Base-by-base conservation (phyloP, 169 alveolate genomes). In the Plasmodium gallinaceum region DNA sequence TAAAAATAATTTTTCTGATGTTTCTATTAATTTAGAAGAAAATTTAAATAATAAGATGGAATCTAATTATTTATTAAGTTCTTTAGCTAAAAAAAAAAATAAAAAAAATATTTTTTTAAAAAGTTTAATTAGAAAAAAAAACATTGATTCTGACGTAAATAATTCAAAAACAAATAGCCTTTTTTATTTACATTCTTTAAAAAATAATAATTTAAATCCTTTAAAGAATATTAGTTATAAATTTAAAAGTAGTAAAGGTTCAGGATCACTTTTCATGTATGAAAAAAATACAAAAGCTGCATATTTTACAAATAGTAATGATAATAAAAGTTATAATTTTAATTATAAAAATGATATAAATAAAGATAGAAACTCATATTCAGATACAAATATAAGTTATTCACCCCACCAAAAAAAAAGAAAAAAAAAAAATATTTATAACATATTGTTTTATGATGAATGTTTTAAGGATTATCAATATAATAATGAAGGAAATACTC, bases 301-400 rank as follows among this genome's bases (percentile, higher is more conserved):
- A 32, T 9, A 42, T 65, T 62, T 78, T 51, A 16, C 76, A 7
- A 78, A 78, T 78, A 22, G 32, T 65, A 78, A 69, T 78, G 89
- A 78, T 78, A 62, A 78, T 46, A 64, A 58, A 43, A 65, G 26
- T 18, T 48, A 78, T 54, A 51, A 58, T 24, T 48, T 57, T 48
- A 26, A 6, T 42, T 64, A 43, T 58, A 54, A 32, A 12, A 45
- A 54, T 32, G 78, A 78, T 22, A 37, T 39, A 37, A 83, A 45
- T 20, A 54, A 62, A 52, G 91, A 51, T 52, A 83, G 62, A 16
- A 57, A 66, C 46, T 60, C 72, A 14, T 68, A 68, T 83, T 83
- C 91, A 20, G 91, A 83, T 51, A 68, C 91, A 12, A 66, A 69
- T 83, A 46, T 83, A 54, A 68, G 46, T 61, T 83, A 24, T 42